These are phyloP conservation scores for Echria macrotheca DNA, from an alignment of 495 filamentous ascomycete genomes.

Conservation along the genomic window DNA sequence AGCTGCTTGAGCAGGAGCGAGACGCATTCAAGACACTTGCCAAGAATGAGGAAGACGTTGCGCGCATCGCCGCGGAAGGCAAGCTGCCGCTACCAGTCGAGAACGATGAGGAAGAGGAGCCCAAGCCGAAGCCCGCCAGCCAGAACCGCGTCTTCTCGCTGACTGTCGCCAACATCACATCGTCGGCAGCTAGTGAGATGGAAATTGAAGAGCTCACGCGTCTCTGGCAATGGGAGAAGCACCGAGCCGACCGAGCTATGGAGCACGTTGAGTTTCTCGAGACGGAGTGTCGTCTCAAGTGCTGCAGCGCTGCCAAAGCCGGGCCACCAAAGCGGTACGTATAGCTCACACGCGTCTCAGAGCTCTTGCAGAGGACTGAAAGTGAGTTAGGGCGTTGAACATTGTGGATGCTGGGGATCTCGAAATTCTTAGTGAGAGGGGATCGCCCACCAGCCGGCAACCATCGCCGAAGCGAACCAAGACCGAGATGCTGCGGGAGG, in stretches of 20 bases:
- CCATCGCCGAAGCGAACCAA: conserved; percentile 24
- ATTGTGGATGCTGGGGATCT: conserved; percentile 39
- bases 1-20: conserved; percentile 63
- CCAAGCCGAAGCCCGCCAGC: conserved; percentile 44
- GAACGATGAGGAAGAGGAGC: conserved; percentile 32
- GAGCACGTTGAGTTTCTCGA: conserved; percentile 76
- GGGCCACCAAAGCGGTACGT: too few species aligned
- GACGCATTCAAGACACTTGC: conserved; percentile 58
- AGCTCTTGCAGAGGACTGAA: conserved; percentile 27
- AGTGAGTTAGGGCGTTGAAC: conserved; percentile 22
- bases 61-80: conserved; percentile 59
- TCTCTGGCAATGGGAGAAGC: conserved; percentile 61
- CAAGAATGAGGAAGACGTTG: conserved; percentile 54
- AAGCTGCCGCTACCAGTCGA: conserved; percentile 49
- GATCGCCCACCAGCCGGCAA: conserved; percentile 10
- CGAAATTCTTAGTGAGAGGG: conserved; percentile 35
- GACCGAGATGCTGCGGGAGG: conserved; percentile 21
- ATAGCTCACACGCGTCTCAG: conserved; percentile 16
- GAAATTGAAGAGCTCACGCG: conserved; percentile 55
- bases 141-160: conserved; percentile 31
- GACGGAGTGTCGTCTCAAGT: conserved; percentile 70
- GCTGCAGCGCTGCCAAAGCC: conserved; percentile 53
- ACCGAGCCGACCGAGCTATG: conserved; percentile 59
- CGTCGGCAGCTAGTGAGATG: conserved; percentile 41
- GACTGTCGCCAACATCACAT: conserved; percentile 33